Evolutionary conservation across 768 basidiomycete genomes (phyloP), one percentile per base, ranked within the genome.

Genomic region (Pisolithus marmoratus): DNA sequence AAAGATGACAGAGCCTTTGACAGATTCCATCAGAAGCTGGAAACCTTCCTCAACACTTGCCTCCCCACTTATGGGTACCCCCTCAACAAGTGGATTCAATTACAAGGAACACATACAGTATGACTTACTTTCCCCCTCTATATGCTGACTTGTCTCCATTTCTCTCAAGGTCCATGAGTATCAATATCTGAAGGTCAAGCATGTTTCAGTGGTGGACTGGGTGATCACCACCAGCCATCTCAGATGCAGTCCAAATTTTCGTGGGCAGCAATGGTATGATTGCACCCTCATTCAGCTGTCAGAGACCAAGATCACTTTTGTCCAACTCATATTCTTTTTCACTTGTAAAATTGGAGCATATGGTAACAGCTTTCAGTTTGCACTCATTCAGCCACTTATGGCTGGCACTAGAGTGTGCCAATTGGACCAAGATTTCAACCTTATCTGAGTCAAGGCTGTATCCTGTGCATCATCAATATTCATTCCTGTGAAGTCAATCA

Each of bases 201-300:
- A 67, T 54, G 58, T 52, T 11, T 70, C 61, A 0, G 44, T 31
- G 1, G 50, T 65, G 8, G 57, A 68, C 54, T 73, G 70, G 70
- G 24, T 46, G 9, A n/a, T 55, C 17, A 50, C 53, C 5, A 60
- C 55, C 1, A 63, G 73, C 49, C 57, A 64, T 24, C 56, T 74
- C 1, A 53, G 55, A 3, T 68, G 62, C 54, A 70, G 62, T 46
- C 66, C 68, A 8, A 42, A 38, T 0, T 74, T 73, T 50, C 57
- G 60, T 41, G 40, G 54, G 0, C n/a, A 38, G 2, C 62, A 60
- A 6, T 58, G 58, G 0, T 71, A 63, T 27, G 58, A 71, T 43
- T 65, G 43, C 48, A 64, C 67, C 4, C 48, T 74, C 38, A 58
- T 59, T 5, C 55, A 54, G 11, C 27, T 29, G 6, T 20, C 52